Evolutionary conservation across 2,329 filamentous ascomycete genomes (phyloP).

Genomic region (Fusarium sp.): DNA sequence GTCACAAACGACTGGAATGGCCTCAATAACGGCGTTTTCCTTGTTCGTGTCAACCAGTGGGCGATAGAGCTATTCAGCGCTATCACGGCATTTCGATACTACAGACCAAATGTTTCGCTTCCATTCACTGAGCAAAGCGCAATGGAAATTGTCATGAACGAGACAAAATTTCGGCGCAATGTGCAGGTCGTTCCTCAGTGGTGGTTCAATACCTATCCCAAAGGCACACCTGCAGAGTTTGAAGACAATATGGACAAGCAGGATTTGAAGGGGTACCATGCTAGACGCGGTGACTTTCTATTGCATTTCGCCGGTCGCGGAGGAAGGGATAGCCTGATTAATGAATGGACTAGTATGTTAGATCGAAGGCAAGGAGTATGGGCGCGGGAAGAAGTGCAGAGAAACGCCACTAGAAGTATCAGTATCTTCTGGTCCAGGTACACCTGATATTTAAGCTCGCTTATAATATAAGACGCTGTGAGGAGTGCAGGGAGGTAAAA

Average conservation of each 20-base stretch:
- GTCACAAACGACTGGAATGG: constrained; percentile 15
- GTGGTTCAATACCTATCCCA: constrained; percentile 17
- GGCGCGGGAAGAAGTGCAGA: not conserved
- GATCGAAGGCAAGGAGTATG: not conserved
- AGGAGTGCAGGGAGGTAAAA: too few species aligned
- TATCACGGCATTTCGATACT: constrained; percentile 3
- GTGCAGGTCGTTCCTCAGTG: not conserved
- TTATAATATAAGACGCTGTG: too few species aligned
- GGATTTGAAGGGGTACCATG: not conserved
- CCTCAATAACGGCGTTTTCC: constrained; percentile 8
- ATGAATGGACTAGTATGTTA: not conserved
- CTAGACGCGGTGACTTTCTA: constrained; percentile 10
- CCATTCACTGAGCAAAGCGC: constrained; percentile 8
- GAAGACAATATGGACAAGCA: not conserved
- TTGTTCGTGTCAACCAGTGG: not conserved
- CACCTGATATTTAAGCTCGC: too few species aligned
- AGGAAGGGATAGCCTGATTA: not conserved
- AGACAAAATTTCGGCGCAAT: not conserved
- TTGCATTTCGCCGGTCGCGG: constrained; percentile 11
- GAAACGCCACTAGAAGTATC: not conserved
- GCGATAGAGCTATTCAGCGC: constrained; percentile 6
- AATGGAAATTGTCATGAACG: constrained; percentile 3
- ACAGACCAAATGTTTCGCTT: constrained; percentile 1
- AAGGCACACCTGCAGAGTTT: not conserved
- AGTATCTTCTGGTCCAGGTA: not conserved